phyloP scores from a whole-genome alignment of 805 yeast species.

The Saccharomycopsis fermentans region DNA sequence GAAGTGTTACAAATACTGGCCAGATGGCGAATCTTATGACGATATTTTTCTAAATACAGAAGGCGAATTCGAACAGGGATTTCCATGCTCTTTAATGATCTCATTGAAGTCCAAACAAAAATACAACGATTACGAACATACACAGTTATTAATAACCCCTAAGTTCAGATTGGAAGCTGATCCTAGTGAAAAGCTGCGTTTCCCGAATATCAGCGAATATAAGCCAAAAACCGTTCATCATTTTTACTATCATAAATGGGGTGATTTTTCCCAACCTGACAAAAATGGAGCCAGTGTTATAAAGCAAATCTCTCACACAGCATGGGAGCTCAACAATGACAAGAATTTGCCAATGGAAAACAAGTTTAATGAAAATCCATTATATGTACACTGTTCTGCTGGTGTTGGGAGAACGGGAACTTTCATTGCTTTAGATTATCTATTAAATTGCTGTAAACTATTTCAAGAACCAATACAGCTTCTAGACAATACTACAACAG shows the following conservation, averaged over 20 bases:
- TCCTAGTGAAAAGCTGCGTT: background rate
- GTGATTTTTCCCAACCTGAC: constrained; percentile 63
- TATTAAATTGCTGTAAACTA: constrained; percentile 22
- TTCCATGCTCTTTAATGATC: constrained; percentile 8
- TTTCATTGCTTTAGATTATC: constrained; percentile 55
- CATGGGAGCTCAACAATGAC: constrained; percentile 7
- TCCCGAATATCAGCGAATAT: background rate
- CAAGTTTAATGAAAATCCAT: constrained; percentile 29
- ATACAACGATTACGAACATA: constrained; percentile 2
- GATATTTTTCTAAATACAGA: constrained; percentile 8
- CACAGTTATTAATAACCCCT: constrained; percentile 8
- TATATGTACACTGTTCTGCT: constrained; percentile 85
- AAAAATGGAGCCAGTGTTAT: constrained; percentile 33
- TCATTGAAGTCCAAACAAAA: background rate
- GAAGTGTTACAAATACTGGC: constrained; percentile 83
- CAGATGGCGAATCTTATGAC: constrained; percentile 32
- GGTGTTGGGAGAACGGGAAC: constrained; percentile 97
- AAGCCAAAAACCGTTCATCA: constrained; percentile 37
- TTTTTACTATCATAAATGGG: constrained; percentile 71
- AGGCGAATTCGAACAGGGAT: constrained; percentile 9
- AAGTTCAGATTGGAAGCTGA: background rate
- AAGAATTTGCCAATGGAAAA: constrained; percentile 3
- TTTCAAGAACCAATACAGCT: constrained; percentile 6
- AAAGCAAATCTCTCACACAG: constrained; percentile 30
- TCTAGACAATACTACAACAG: background rate